Base-by-base conservation (phyloP, 1,284 basidiomycete genomes). In the Uromyces viciae-fabae region DNA sequence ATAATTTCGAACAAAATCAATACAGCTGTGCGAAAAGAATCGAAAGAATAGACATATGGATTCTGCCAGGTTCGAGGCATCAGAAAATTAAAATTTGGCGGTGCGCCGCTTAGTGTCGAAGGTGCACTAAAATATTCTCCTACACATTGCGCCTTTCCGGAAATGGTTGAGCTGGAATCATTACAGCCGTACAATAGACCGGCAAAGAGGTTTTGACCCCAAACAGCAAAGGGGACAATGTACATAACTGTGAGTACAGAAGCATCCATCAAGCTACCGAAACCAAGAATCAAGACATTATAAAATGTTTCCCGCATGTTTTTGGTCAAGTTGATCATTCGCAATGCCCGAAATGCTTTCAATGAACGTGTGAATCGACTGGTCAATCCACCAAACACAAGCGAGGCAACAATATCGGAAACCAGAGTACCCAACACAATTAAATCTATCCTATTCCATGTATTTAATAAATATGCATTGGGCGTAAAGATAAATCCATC, bases 1-100 rank as follows among this genome's bases (percentile, higher is more conserved):
- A 98, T 94, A 84, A 97, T 96, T 87, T 99, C 96, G 84, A 98
- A 98, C 2, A 98, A 89, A 84, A 98, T 98, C 73, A 98, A 89
- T 66, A 98, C 88, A 0, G 94, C 92, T 4, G 91, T 88, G 15
- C 91, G 89, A 87, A 99, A 98, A 25, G 89, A 91, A 86, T 99
- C 96, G 84, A 98, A 99, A 0, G 92, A 92, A 88, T 95, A 98
- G 1, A 89, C 89, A 4, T 93, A 95, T 11, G 96, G 95, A 84
- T 95, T 93, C 77, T 91, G 89, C 96, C 96, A 98, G 5, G 91
- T 91, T 25, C 94, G 90, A 2, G 96, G 96, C 4, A 91, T 91
- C 19, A 91, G 88, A 85, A 92, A 95, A 38, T 89, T 88, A 52
- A 81, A 81, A 46, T 33, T 58, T 8, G 79, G 7, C 17, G 79